Percentiles rank a stretch among this genome's conserved stretches.
Evolutionary conservation across 371 early-diverging fungal genomes (phyloP).

Genomic region (Apophysomyces variabilis): DNA sequence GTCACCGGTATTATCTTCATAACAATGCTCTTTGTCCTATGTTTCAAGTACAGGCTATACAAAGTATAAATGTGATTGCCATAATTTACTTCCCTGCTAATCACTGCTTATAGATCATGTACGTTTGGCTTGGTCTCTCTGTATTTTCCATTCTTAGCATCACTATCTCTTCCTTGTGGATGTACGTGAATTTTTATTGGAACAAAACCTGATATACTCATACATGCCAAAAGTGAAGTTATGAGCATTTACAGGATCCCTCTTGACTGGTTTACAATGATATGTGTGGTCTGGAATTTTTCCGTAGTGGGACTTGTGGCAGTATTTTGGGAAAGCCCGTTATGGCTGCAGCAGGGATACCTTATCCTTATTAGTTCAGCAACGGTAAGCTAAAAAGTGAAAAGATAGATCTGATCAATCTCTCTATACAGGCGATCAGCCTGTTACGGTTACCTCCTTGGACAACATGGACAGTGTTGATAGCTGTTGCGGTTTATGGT

Average conservation of each 20-base stretch:
- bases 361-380: slow-evolving; percentile 26
- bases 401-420: not conserved
- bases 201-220: not conserved
- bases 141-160: slow-evolving; percentile 28
- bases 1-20: slow-evolving; percentile 20
- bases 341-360: slow-evolving; percentile 33
- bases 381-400: slow-evolving; percentile 14
- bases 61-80: slow-evolving; percentile 14
- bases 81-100: not conserved
- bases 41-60: slow-evolving; percentile 29
- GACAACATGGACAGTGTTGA: slow-evolving; percentile 32
- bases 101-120: slow-evolving; percentile 17
- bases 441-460: slow-evolving; percentile 28
- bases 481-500: slow-evolving; percentile 30
- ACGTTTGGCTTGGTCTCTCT: slow-evolving; percentile 31
- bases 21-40: slow-evolving; percentile 29
- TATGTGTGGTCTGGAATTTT: slow-evolving; percentile 25
- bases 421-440: slow-evolving; percentile 24
- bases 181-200: slow-evolving; percentile 16
- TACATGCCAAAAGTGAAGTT: slow-evolving; percentile 18
- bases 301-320: slow-evolving; percentile 26
- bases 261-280: slow-evolving; percentile 26
- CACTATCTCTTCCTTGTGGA: slow-evolving; percentile 23
- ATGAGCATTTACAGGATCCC: slow-evolving; percentile 22
- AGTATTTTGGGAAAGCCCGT: slow-evolving; percentile 29